Evolutionary conservation across 2,329 filamentous ascomycete genomes (phyloP).

Genomic region (Microsporum ferrugineum): DNA sequence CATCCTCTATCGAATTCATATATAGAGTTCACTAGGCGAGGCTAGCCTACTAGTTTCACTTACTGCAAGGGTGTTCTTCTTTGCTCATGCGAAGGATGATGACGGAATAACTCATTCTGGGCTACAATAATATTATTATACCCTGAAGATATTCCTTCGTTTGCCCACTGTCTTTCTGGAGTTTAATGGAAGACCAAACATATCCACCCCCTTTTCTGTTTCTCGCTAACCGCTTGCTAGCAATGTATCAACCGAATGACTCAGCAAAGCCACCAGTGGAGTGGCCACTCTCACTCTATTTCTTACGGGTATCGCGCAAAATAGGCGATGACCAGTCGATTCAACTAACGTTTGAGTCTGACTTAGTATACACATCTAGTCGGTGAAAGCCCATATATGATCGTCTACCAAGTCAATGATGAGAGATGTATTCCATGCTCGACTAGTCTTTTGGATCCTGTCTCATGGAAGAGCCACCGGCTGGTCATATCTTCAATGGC

Average conservation of each 20-base stretch:
- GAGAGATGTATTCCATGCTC: background rate
- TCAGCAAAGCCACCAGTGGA: background rate
- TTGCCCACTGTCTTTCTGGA: background rate
- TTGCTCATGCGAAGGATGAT: background rate
- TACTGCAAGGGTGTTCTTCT: background rate
- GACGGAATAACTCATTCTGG: background rate
- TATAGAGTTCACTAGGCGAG: background rate
- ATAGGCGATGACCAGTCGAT: background rate
- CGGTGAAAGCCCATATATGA: background rate
- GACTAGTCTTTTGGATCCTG: background rate
- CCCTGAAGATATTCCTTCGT: background rate
- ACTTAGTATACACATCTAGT: background rate
- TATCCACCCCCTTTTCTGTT: too few species aligned
- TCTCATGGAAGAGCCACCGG: background rate
- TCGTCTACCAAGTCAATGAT: background rate
- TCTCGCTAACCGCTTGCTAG: too few species aligned
- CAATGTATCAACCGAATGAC: too few species aligned
- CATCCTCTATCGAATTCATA: background rate
- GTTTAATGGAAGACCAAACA: background rate
- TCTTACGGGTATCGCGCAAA: background rate
- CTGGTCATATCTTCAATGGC: background rate
- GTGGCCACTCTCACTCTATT: background rate
- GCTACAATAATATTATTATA: background rate
- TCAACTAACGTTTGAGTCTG: background rate
- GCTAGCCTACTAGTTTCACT: background rate